phyloP scores from a whole-genome alignment of 2,329 filamentous ascomycete species.

The Paecilomyces variotii region DNA sequence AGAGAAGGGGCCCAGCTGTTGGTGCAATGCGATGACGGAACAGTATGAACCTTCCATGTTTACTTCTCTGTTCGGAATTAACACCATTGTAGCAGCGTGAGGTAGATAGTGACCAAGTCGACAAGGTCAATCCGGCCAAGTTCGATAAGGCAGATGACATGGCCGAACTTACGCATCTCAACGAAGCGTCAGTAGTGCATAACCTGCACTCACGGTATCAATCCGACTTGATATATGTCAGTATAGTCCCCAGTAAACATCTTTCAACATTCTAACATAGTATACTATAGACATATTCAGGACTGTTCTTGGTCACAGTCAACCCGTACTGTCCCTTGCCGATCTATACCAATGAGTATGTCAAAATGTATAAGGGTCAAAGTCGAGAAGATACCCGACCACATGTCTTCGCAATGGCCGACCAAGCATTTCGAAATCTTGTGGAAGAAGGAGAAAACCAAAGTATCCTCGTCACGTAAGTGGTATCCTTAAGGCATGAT shows the following conservation, averaged over 20 bases:
- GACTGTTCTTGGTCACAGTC: slow-evolving; percentile 90
- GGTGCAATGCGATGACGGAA: slow-evolving; percentile 90
- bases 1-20: slow-evolving; percentile 59
- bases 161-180: slow-evolving; percentile 95
- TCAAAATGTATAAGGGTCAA: slow-evolving; percentile 95
- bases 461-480: slow-evolving; percentile 84
- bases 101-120: slow-evolving; percentile 76
- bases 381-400: slow-evolving; percentile 90
- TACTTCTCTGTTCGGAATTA: slow-evolving; percentile 13
- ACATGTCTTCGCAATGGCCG: slow-evolving; percentile 96
- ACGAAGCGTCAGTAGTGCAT: slow-evolving; percentile 95
- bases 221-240: slow-evolving; percentile 79
- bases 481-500: slow-evolving; percentile 7
- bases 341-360: slow-evolving; percentile 93
- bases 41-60: slow-evolving; percentile 41
- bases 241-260: slow-evolving; percentile 15
- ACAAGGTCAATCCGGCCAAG: slow-evolving; percentile 98
- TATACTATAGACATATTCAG: slow-evolving; percentile 71
- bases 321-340: slow-evolving; percentile 93
- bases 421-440: slow-evolving; percentile 90
- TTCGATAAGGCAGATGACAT: slow-evolving; percentile 99
- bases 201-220: slow-evolving; percentile 94
- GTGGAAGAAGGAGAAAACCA: slow-evolving; percentile 94
- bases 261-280: not conserved
- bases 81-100: slow-evolving; percentile 63